Evolutionary conservation across 495 filamentous ascomycete species (phyloP).

Genomic region (Podospora pseudoanserina): DNA sequence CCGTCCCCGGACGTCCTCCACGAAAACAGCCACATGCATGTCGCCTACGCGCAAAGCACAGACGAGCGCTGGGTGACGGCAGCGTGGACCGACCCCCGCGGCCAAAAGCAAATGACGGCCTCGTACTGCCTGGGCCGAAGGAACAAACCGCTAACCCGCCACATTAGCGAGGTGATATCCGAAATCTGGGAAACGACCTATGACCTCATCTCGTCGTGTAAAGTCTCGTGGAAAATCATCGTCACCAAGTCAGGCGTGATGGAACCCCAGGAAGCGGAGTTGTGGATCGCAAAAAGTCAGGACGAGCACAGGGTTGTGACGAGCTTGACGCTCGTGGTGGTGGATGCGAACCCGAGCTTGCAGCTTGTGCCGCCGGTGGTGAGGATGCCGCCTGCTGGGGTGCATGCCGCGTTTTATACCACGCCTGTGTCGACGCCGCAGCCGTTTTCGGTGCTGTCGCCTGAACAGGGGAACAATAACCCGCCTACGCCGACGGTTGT

Average conservation of each 20-base stretch:
- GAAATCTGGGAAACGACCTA: slow-evolving; percentile 87
- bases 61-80: slow-evolving; percentile 85
- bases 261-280: slow-evolving; percentile 68
- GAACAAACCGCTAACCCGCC: slow-evolving; percentile 50
- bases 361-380: slow-evolving; percentile 54
- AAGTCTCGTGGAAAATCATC: slow-evolving; percentile 76
- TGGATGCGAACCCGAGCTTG: slow-evolving; percentile 64
- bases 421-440: slow-evolving; percentile 60
- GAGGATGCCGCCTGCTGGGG: slow-evolving; percentile 37
- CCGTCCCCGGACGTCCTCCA: slow-evolving; percentile 72
- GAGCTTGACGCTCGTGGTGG: slow-evolving; percentile 59
- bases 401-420: slow-evolving; percentile 40
- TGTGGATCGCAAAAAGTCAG: slow-evolving; percentile 49
- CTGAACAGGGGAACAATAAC: slow-evolving; percentile 49
- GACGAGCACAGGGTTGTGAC: slow-evolving; percentile 42
- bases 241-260: slow-evolving; percentile 71
- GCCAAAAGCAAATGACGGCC: slow-evolving; percentile 69
- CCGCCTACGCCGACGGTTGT: slow-evolving; percentile 41
- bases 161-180: slow-evolving; percentile 59
- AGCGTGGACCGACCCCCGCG: slow-evolving; percentile 87
- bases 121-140: slow-evolving; percentile 75
- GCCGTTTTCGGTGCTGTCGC: slow-evolving; percentile 46
- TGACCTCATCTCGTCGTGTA: slow-evolving; percentile 65
- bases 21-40: slow-evolving; percentile 79
- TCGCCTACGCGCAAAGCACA: slow-evolving; percentile 77